A percentile compares a stretch with the other conserved stretches of the same genome.
Evolutionary conservation across 176 grass and related monocot species (phyloP).

Genomic region (Raddia distichophylla): DNA sequence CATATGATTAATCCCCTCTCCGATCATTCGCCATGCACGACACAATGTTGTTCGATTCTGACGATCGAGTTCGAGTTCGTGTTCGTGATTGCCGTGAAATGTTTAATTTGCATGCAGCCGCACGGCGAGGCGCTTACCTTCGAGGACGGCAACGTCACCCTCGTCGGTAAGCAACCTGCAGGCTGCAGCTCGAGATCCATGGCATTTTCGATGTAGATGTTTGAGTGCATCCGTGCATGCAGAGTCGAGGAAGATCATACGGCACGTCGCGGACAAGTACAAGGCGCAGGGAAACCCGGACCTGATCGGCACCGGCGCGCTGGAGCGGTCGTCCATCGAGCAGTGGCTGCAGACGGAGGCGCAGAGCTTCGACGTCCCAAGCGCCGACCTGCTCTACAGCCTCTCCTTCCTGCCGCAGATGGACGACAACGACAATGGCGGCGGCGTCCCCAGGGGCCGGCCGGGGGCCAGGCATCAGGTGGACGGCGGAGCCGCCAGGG

Average conservation of each 20-base stretch:
- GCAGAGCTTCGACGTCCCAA: slow-evolving; percentile 74
- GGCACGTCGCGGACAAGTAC: slow-evolving; percentile 75
- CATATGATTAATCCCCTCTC: neutral
- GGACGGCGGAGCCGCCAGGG: neutral
- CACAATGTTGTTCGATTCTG: neutral
- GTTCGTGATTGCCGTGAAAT: neutral
- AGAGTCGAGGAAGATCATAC: slow-evolving; percentile 86
- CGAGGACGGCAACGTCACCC: slow-evolving; percentile 51
- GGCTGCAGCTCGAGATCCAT: neutral
- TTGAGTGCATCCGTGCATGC: neutral
- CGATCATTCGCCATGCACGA: neutral
- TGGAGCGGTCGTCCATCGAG: slow-evolving; percentile 79
- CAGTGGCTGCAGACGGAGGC: slow-evolving; percentile 93
- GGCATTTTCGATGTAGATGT: no score
- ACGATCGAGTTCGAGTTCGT: neutral
- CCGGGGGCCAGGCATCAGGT: neutral
- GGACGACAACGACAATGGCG: neutral
- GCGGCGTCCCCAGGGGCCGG: neutral
- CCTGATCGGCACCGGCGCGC: slow-evolving; percentile 66
- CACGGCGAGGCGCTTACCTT: slow-evolving; percentile 63
- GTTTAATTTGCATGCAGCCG: slow-evolving; percentile 25
- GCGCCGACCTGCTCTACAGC: slow-evolving; percentile 72
- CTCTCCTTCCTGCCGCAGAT: slow-evolving; percentile 50
- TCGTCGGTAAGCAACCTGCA: slow-evolving; percentile 46
- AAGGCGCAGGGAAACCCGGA: slow-evolving; percentile 52